Evolutionary conservation across 345 rosid species (phyloP), one percentile per base, ranked within the genome.

Genomic region (Melaleuca quinquenervia): DNA sequence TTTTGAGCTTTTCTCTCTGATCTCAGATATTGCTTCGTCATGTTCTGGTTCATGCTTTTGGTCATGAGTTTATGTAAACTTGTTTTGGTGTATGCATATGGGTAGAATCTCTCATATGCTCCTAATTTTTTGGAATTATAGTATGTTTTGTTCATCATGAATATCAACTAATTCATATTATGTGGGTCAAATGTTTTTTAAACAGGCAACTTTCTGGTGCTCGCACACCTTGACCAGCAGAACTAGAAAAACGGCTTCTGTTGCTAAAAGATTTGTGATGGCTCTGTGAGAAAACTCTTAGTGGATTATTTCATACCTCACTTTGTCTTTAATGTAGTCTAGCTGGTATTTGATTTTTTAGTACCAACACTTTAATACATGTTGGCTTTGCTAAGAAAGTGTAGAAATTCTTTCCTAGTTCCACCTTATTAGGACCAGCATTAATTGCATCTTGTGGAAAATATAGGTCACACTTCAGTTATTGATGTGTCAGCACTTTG

Each of bases 341-440:
- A 36, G 0, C 80, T 70, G 48, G 78, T 70, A 32, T 70, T 70
- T 70, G 48, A 0, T 0, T 41, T 58, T 70, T 70, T 36, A 70
- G 80, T 48, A 18, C 48, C 48, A 18, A 18, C 80, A 70, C 48
- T 70, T 70, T 36, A 24, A 18, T 70, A 18, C 26, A 0, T 9
- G 70, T 58, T 58, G 48, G 80, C 26, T 36, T 70, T 70, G 48
- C 20, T 70, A 44, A 70, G 78, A 48, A 32, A 36, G 2, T 8
- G 48, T 36, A 15, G 41, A 29, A 8, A 16, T 0, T 5, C 2
- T 16, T 18, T 44, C 4, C 78, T 2, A 26, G 18, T 20, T 70
- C 26, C 4, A 2, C 3, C 48, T 70, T 0, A 36, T 70, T 70
- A 18, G 48, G 0, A 70, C 0, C 80, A 0, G 80, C 26, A 20